Base-by-base conservation (phyloP, 2,329 filamentous ascomycete species). In the Phyllosticta ampelicida region DNA sequence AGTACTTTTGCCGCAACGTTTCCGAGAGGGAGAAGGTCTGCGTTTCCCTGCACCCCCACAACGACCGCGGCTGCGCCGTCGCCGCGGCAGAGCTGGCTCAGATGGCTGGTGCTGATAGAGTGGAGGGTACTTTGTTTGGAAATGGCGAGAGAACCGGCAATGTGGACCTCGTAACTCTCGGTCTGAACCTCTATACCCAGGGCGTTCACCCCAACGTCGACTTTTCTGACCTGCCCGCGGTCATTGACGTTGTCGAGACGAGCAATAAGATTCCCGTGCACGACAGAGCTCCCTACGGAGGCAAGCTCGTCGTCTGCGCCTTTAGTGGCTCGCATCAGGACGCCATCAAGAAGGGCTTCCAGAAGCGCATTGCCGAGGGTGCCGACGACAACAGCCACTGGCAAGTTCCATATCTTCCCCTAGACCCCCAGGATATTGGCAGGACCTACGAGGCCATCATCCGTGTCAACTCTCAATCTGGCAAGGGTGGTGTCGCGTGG, bases 371-470 rank as follows among this genome's bases (percentile, higher is more conserved):
- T 69, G 73, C 78, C 51, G 73, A 79, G 0, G 80, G 78, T 56
- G 77, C 80, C 51, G 76, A 74, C 5, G 76, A 80, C 68, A 83
- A 92, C 59, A 83, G 85, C 67, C 77, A 75, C 48, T 97, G 92
- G 92, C 77, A 88, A 65, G 80, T 96, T 48, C 92, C 92, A 0
- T 97, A 97, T 70, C 85, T 97, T 53, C 92, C 92, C 11, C 81
- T 97, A 66, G 92, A 97, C 68, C 92, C 92, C 5, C 81, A 87
- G 68, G 92, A 97, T 68, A 96, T 97, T 63, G 92, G 92, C 54
- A 85, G 92, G 60, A 96, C 86, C n/a, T 97, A 97, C 81, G 91
- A 97, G 75, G 92, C 92, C 60, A 87, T 97, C 69, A 97, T 97
- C 70, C 88, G 92, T 61, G 92, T 97, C 81, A 99, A 97, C 78